Evolutionary conservation across 176 grass and related monocot species (phyloP), one percentile per base, ranked within the genome.

Genomic region (Bonia amplexicaulis): DNA sequence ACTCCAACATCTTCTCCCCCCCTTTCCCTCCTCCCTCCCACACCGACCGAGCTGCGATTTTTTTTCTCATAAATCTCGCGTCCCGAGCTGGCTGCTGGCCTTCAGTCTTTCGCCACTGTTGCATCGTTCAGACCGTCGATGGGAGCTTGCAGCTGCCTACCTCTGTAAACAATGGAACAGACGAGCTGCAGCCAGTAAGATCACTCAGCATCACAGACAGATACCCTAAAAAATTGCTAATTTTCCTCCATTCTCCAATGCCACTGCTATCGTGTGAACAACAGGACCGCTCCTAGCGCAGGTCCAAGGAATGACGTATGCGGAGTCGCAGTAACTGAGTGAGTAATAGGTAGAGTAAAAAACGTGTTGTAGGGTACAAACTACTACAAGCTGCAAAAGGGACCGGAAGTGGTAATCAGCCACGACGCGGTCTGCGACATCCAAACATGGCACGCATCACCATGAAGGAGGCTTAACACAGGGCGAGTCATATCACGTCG

Each of bases 121-220:
- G 61, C 35, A 13, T 33, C 20, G 39, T 52, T 94, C 90, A 92
- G 73, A 81, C 87, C 13, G 89, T 84, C 29, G 92, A 85, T 2
- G 92, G 90, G 19, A 94, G 92, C 48, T 81, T 90, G 69, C 92
- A 94, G 74, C 85, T 90, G 44, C 92, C 92, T 49, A 90, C 83
- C 87, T 85, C 92, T 94, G 87, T 19, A 91, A 78, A 73, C 44
- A 75, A 48, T 20, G 54, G 22, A 55, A 44, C 6, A 67, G 48
- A 81, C 48, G 2, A 13, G 1, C 22, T 27, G 12, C 60, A 33
- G 31, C 2, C 9, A 80, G 67, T 87, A 55, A 87, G 79, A 68
- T 79, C 22, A 65, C 27, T 16, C 12, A 15, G 23, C 60, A 14
- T 14, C 17, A 13, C 4, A 2, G 42, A 9, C 14, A 0, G 15